Base-by-base conservation (phyloP, 2,329 filamentous ascomycete species). In the Ascochyta fabae region DNA sequence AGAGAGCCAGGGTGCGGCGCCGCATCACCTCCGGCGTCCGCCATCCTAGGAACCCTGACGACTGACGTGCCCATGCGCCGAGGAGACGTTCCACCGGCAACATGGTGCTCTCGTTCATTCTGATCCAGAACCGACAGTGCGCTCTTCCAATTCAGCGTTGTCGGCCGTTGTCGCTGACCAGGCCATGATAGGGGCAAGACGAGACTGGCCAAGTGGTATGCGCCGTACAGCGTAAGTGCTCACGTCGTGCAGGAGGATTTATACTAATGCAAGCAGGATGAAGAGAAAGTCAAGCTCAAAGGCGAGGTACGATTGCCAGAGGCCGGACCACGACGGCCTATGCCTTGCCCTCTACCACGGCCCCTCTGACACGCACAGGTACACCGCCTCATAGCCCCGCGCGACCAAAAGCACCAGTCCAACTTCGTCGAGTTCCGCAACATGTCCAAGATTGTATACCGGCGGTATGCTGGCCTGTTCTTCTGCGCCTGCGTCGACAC, bases 401-500 rank as follows among this genome's bases (percentile, higher is more conserved):
- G 95, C 73, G 95, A 99, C 79, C 95, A 99, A 76, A 99, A 99
- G 76, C 96, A 99, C 83, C 95, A 99, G 77, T 96, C 92, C 80
- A 99, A 99, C 81, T 99, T 99, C 73, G 95, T 99, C 83, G 95
- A 99, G 69, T 88, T 88, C 81, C 90, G 91, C 65, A 91, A 92
- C 79, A 92, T 77, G 66, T 78, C 94, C 75, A 98, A 97, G 81
- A 90, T 99, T 69, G 92, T 99, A 49, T 99, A 99, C 81, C 89
- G 96, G 40, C 90, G 95, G 60, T 99, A 99, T 79, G 95, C 95
- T 0, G 95, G 95, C 0, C 87, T 99, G 56, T 99, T 99, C 86
- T 99, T 99, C 83, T 99, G 95, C 82, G 96, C 93, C 49, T 98
- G 95, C 78, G 95, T 99, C 74, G 95, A 99, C 79, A 96, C 94